Evolutionary conservation across 495 filamentous ascomycete species (phyloP), one percentile per base, ranked within the genome.

Genomic region (Cladorrhinum samala): DNA sequence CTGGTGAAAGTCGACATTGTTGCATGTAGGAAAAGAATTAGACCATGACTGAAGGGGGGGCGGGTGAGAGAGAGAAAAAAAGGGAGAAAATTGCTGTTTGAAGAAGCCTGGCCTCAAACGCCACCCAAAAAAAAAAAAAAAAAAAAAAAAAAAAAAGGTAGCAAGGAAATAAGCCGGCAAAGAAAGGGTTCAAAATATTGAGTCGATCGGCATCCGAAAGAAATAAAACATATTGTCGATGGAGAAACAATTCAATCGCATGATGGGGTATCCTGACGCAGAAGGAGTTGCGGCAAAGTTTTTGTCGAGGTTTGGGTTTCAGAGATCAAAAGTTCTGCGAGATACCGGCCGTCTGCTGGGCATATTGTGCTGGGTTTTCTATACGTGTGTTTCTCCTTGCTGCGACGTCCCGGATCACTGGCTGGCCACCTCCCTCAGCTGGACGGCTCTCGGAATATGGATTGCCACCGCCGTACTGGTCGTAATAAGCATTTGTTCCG

Each of bases 371-470:
- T 2, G 90, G 87, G 63, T 87, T 95, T 67, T 97, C 89, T 46
- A 98, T 96, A 42, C 90, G 82, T 18, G 93, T 96, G 65, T 96
- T 95, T 51, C 93, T 79, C 56, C 93, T 77, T 2, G 93, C 93
- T 56, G 83, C 83, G 27, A 96, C 90, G 67, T 97, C 93, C n/a
- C 91, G 80, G 44, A 98, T 96, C 23, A 98, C 85, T 2, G 93
- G 93, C 56, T 85, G 82, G 19, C 68, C 78, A 30, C 72, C 72
- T 30, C 67, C 39, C 51, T 76, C 69, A 49, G 23, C 61, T 46
- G 72, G 46, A 13, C 56, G 50, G 39, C 58, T 66, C 14, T 70
- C 72, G 58, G 65, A 60, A 46, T 78, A 79, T 4, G 73, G 67
- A 42, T 77, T 76, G 25, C 68, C 75, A 49, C 66, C 68, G 46